These are phyloP conservation scores for Triglochin maritima DNA, from an alignment of 106 monocot species.

Conservation along the genomic window DNA sequence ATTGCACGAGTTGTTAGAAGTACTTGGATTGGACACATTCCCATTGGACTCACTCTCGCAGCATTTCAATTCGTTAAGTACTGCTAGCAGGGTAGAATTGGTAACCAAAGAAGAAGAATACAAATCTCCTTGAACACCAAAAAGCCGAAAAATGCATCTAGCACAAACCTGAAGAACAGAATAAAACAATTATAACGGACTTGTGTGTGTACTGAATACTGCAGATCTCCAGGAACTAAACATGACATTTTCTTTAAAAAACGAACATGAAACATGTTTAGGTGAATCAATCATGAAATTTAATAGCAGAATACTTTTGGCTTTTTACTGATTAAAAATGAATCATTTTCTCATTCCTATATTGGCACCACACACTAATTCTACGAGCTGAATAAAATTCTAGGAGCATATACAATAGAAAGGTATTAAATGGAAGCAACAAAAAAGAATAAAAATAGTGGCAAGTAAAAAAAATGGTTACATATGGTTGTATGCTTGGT, in stretches of 20 bases:
- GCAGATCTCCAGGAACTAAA: background rate
- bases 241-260: background rate
- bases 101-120: slow-evolving; percentile 34
- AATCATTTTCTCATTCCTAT: no score
- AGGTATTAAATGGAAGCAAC: no score
- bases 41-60: slow-evolving; percentile 6
- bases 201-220: background rate
- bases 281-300: background rate
- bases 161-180: slow-evolving; percentile 42
- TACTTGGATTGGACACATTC: slow-evolving; percentile 5
- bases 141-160: slow-evolving; percentile 74
- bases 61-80: slow-evolving; percentile 29
- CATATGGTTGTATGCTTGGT: no score
- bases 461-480: no score
- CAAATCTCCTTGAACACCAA: slow-evolving; percentile 30
- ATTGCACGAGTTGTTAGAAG: slow-evolving; percentile 8
- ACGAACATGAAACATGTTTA: background rate
- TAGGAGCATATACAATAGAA: no score
- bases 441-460: no score
- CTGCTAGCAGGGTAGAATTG: slow-evolving; percentile 22
- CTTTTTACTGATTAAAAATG: background rate
- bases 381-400: no score
- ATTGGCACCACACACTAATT: no score
- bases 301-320: background rate
- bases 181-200: background rate